These are phyloP conservation scores for Raddia guianensis DNA, from an alignment of 176 grass and related monocot species.

Conservation along the genomic window DNA sequence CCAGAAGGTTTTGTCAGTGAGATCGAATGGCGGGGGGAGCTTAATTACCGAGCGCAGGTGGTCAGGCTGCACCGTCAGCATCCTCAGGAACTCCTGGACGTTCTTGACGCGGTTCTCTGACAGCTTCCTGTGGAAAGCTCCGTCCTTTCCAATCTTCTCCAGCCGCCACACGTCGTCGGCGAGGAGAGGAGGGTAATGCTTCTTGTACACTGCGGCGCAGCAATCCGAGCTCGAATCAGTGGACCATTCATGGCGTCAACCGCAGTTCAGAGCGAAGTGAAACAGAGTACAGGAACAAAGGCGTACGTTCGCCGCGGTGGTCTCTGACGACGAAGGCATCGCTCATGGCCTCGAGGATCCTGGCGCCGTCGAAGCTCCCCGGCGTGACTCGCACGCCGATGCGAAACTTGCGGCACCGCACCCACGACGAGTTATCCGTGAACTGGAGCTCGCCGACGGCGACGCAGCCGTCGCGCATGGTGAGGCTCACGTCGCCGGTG, in stretches of 20 bases:
- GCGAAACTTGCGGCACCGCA: slow-evolving; percentile 73
- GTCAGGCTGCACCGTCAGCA: slow-evolving; percentile 35
- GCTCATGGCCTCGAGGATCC: slow-evolving; percentile 77
- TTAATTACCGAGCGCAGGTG: slow-evolving; percentile 63
- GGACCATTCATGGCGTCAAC: background rate
- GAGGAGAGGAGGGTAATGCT: slow-evolving; percentile 78
- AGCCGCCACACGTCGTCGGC: slow-evolving; percentile 84
- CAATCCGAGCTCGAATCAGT: background rate
- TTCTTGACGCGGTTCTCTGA: background rate
- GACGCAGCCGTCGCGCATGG: slow-evolving; percentile 52
- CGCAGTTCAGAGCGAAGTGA: background rate
- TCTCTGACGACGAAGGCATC: slow-evolving; percentile 70
- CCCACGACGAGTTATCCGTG: slow-evolving; percentile 94
- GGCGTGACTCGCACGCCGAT: slow-evolving; percentile 61
- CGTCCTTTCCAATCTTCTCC: slow-evolving; percentile 78
- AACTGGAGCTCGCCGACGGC: slow-evolving; percentile 67
- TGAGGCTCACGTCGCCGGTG: slow-evolving; percentile 64
- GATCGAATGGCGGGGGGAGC: background rate
- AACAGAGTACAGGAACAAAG: background rate
- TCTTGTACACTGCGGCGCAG: slow-evolving; percentile 58
- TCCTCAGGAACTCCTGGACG: slow-evolving; percentile 69
- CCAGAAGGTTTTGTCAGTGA: background rate
- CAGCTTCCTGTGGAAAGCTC: slow-evolving; percentile 76
- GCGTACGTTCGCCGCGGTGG: slow-evolving; percentile 83
- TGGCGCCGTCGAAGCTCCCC: slow-evolving; percentile 36